phyloP scores from a whole-genome alignment of 164 flowering plant species.

The Umbilicus rupestris region DNA sequence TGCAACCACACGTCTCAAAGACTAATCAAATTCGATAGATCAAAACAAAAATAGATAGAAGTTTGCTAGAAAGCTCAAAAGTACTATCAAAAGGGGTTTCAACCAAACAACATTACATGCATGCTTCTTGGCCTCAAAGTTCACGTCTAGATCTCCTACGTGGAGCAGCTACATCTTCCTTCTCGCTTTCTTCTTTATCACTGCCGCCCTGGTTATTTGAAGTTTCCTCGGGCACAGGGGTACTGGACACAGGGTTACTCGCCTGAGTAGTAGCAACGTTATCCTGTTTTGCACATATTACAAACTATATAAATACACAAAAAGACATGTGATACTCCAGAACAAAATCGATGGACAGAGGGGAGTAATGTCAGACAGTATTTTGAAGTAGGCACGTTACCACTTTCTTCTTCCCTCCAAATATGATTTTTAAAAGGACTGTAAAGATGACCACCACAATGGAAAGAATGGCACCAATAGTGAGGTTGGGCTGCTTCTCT shows the following conservation, averaged over 20 bases:
- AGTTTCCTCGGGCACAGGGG: slow-evolving; percentile 19
- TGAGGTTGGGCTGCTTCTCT: slow-evolving; percentile 72
- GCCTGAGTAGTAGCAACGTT: slow-evolving; percentile 13
- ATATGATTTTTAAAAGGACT: slow-evolving; percentile 41
- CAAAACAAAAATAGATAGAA: not conserved
- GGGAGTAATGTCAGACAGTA: not conserved
- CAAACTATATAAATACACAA: not conserved
- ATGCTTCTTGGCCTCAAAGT: not conserved
- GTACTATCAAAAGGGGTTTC: not conserved
- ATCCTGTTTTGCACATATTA: slow-evolving; percentile 16
- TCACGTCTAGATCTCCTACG: slow-evolving; percentile 44
- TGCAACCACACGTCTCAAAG: not conserved
- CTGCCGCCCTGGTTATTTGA: slow-evolving; percentile 24
- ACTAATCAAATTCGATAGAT: not conserved
- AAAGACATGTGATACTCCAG: not conserved
- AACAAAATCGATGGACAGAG: not conserved
- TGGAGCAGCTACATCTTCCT: slow-evolving; percentile 41
- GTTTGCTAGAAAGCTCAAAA: not conserved
- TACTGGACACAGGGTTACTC: slow-evolving; percentile 5
- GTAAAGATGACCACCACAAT: slow-evolving; percentile 41
- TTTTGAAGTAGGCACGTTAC: slow-evolving; percentile 13
- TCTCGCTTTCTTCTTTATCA: slow-evolving; percentile 29
- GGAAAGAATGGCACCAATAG: slow-evolving; percentile 58
- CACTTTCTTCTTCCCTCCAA: slow-evolving; percentile 81
- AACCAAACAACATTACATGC: not conserved